Conservation (phyloP, 2,329 filamentous ascomycete species). For the Alternaria metachromatica region DNA sequence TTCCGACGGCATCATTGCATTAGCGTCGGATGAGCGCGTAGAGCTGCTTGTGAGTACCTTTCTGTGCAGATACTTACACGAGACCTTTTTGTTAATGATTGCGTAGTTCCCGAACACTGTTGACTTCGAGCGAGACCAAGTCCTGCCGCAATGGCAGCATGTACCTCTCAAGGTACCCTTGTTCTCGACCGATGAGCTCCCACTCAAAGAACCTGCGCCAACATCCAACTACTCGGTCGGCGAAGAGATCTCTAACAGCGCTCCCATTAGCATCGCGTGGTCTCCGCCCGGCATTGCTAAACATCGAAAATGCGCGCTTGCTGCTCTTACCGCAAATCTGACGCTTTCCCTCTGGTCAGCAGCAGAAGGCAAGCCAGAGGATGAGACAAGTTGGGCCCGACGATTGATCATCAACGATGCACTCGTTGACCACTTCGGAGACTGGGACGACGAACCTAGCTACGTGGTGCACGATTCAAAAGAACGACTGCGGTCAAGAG, state of each 20-base stretch:
- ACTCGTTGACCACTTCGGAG: slow-evolving; percentile 50
- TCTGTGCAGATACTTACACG: not conserved
- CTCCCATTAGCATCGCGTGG: slow-evolving; percentile 61
- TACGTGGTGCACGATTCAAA: slow-evolving; percentile 20
- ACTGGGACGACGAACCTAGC: slow-evolving; percentile 19
- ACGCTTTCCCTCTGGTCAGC: slow-evolving; percentile 64
- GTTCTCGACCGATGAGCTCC: slow-evolving; percentile 60
- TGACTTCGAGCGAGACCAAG: slow-evolving; percentile 34
- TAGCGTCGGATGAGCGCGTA: slow-evolving; percentile 63
- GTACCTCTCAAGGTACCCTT: slow-evolving; percentile 57
- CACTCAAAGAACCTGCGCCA: slow-evolving; percentile 54
- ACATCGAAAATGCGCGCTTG: slow-evolving; percentile 61
- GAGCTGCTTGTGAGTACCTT: slow-evolving; percentile 56
- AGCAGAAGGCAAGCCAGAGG: slow-evolving; percentile 50
- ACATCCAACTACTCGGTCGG: slow-evolving; percentile 61
- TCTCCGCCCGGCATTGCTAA: slow-evolving; percentile 63
- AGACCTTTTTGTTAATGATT: slow-evolving; percentile 4
- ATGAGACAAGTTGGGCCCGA: slow-evolving; percentile 58
- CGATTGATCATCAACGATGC: slow-evolving; percentile 60
- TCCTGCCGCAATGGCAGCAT: slow-evolving; percentile 45
- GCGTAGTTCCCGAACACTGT: slow-evolving; percentile 44
- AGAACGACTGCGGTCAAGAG: slow-evolving; percentile 46
- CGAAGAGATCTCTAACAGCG: slow-evolving; percentile 63
- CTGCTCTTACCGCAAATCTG: slow-evolving; percentile 63
- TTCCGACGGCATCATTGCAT: slow-evolving; percentile 62